Percentiles rank a stretch among this genome's conserved stretches.
phyloP scores from a whole-genome alignment of 176 grass and related monocot species.

The Poa pratensis region DNA sequence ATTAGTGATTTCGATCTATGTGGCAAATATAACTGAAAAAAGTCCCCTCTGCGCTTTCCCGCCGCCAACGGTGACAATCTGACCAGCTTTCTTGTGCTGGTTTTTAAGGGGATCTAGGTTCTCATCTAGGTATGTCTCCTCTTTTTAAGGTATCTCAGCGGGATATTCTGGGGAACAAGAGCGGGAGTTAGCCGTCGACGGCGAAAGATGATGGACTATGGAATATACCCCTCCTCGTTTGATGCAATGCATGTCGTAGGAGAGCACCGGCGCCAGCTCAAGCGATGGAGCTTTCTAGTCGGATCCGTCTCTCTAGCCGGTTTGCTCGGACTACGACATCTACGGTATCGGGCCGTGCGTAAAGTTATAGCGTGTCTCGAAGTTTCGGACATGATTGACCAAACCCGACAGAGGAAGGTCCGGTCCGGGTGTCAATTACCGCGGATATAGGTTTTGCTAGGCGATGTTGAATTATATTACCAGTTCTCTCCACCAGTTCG shows the following conservation, averaged over 20 bases:
- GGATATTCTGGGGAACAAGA: slow-evolving; percentile 36
- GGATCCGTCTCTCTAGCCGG: background rate
- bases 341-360: too few species aligned
- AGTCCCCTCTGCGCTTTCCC: background rate
- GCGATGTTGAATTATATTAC: too few species aligned
- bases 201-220: slow-evolving; percentile 25
- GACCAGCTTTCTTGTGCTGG: background rate
- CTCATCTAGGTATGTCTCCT: slow-evolving; percentile 32
- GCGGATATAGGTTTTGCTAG: background rate
- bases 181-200: slow-evolving; percentile 3
- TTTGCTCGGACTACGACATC: background rate
- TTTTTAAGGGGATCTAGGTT: background rate
- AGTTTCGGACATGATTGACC: background rate
- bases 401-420: background rate
- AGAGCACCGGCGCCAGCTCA: background rate
- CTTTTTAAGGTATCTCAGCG: slow-evolving; percentile 42
- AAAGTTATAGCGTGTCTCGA: background rate
- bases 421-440: background rate
- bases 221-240: slow-evolving; percentile 38
- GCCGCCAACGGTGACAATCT: background rate
- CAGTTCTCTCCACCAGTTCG: too few species aligned
- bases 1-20: slow-evolving; percentile 11
- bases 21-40: slow-evolving; percentile 9
- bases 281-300: background rate
- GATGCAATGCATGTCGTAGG: background rate